A percentile compares a stretch with the other conserved stretches of the same genome.
Conservation (phyloP, 2,329 filamentous ascomycete genomes). For the Colletotrichum tropicicola region DNA sequence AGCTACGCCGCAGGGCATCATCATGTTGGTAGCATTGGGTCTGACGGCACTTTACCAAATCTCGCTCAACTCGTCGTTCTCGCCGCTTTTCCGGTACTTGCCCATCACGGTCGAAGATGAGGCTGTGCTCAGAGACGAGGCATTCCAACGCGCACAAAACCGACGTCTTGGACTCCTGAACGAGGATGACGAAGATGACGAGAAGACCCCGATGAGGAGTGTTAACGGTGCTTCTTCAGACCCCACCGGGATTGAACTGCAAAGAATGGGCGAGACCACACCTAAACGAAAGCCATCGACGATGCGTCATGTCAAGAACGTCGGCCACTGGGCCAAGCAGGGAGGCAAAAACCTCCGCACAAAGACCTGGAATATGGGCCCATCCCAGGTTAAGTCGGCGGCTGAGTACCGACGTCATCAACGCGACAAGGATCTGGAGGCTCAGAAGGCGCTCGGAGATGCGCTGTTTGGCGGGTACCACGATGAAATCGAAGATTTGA, state of each 20-base stretch:
- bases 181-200: conserved; percentile 58
- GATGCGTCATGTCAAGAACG: conserved; percentile 56
- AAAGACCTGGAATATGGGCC: conserved; percentile 50
- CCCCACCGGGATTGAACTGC: conserved; percentile 45
- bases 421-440: conserved; percentile 72
- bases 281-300: conserved; percentile 45
- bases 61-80: conserved; percentile 83
- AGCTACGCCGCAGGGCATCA: conserved; percentile 80
- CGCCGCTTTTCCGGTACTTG: conserved; percentile 85
- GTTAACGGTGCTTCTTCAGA: conserved; percentile 30
- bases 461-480: conserved; percentile 88
- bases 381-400: conserved; percentile 47
- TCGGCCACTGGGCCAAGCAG: conserved; percentile 56
- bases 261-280: conserved; percentile 39
- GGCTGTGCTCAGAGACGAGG: conserved; percentile 88
- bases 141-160: conserved; percentile 83
- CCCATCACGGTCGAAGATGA: conserved; percentile 97
- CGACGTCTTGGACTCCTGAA: conserved; percentile 70
- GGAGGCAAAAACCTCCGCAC: conserved; percentile 59
- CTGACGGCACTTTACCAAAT: conserved; percentile 83
- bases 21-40: conserved; percentile 80
- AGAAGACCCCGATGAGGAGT: conserved; percentile 53
- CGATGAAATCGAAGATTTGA: conserved; percentile 94
- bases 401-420: conserved; percentile 58
- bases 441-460: conserved; percentile 77